Evolutionary conservation across 768 basidiomycete genomes (phyloP).

Genomic region (Lactarius hatsudake): DNA sequence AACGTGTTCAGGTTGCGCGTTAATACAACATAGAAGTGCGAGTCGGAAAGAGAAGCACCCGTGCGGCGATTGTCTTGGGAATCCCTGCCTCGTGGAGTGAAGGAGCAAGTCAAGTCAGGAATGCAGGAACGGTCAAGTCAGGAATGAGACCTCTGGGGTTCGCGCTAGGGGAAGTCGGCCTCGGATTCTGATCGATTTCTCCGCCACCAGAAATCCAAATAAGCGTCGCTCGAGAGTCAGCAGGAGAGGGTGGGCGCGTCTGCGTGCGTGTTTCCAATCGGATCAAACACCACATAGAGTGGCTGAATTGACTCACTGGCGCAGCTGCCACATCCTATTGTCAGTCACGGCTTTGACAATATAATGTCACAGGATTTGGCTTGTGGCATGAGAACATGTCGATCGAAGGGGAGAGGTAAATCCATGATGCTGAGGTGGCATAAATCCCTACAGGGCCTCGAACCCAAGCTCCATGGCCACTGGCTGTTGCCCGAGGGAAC

Average conservation of each 20-base stretch:
- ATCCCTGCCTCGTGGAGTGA: background rate
- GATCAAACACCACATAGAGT: background rate
- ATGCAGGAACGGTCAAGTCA: background rate
- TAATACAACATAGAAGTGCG: background rate
- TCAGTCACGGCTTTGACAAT: background rate
- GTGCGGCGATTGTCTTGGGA: background rate
- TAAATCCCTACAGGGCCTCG: too few relatives aligned
- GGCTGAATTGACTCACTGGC: background rate
- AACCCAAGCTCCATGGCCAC: background rate
- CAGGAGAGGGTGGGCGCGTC: background rate
- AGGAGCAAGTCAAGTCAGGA: background rate
- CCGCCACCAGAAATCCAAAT: background rate
- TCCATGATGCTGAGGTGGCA: too few relatives aligned
- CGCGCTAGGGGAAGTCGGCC: background rate
- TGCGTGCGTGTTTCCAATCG: background rate
- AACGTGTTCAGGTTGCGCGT: background rate
- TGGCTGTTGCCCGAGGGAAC: background rate
- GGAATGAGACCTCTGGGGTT: background rate
- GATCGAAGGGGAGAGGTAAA: too few relatives aligned
- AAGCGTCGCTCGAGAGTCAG: background rate
- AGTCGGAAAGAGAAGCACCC: too few relatives aligned
- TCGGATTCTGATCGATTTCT: background rate
- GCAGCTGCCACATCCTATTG: background rate
- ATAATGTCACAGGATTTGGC: background rate
- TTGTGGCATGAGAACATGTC: too few relatives aligned